A percentile compares a stretch with the other conserved stretches of the same genome.
Conservation (phyloP, 2,329 filamentous ascomycete genomes). For the Diaporthe aspalathi region DNA sequence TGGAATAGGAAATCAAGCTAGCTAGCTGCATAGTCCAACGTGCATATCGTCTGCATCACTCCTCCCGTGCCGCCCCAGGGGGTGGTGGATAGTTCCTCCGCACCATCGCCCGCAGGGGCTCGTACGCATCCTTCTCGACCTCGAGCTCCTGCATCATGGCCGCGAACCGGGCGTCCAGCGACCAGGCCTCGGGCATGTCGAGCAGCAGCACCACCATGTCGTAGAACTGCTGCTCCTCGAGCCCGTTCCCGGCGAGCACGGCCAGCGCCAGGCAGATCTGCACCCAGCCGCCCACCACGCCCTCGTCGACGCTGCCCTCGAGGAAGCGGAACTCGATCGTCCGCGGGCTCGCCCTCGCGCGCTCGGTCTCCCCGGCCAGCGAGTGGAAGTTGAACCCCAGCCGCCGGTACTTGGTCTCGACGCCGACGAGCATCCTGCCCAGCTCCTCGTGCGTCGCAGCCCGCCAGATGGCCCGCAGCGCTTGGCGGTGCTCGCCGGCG, state of each 20-base stretch:
- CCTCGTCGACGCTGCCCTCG: conserved; percentile 48
- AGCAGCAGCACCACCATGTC: conserved; percentile 31
- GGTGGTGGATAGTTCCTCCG: conserved; percentile 34
- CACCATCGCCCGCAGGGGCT: conserved; percentile 27
- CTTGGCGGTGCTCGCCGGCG: conserved; percentile 39
- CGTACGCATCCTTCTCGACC: background rate
- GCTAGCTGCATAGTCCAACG: background rate
- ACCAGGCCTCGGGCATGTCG: conserved; percentile 10
- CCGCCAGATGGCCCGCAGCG: conserved; percentile 48
- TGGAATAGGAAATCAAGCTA: conserved; percentile 4
- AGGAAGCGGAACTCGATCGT: conserved; percentile 55
- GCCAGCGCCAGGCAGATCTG: conserved; percentile 49
- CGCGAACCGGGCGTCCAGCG: conserved; percentile 28
- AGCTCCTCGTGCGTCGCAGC: conserved; percentile 46
- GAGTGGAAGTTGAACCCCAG: conserved; percentile 56
- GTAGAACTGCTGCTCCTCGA: conserved; percentile 33
- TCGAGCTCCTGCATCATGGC: conserved; percentile 26
- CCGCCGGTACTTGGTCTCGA: conserved; percentile 48
- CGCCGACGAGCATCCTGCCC: conserved; percentile 51
- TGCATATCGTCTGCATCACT: background rate
- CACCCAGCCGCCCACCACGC: conserved; percentile 50
- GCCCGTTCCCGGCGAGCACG: conserved; percentile 41
- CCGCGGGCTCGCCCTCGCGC: conserved; percentile 48
- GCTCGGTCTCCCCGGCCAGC: conserved; percentile 51
- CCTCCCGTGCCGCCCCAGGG: background rate